These are phyloP conservation scores for Podospora comata DNA, from an alignment of 495 filamentous ascomycete genomes.

Conservation along the genomic window DNA sequence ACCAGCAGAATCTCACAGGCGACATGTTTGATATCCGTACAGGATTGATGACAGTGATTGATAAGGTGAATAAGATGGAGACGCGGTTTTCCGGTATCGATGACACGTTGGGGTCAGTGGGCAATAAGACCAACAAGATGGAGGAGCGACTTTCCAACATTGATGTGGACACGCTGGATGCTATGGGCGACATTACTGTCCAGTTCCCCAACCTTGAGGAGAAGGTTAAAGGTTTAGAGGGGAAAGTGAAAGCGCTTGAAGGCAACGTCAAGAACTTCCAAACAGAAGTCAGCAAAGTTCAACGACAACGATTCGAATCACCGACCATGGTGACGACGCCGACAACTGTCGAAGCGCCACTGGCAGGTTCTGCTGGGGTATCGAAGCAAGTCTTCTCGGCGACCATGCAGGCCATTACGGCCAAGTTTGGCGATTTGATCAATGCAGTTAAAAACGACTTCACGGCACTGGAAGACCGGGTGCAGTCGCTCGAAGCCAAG, in stretches of 20 bases:
- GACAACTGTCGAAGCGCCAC: background rate
- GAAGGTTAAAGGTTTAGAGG: background rate
- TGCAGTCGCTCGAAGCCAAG: background rate
- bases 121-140: background rate
- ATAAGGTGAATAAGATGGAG: slow-evolving; percentile 1
- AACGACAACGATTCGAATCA: background rate
- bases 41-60: background rate
- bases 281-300: no score
- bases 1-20: background rate
- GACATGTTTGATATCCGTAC: background rate
- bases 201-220: background rate
- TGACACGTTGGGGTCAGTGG: background rate
- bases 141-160: slow-evolving; percentile 8
- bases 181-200: background rate
- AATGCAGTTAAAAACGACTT: background rate
- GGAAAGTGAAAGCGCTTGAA: no score
- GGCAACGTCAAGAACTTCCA: no score
- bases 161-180: background rate
- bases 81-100: background rate
- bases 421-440: background rate
- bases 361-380: background rate
- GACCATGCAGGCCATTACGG: background rate
- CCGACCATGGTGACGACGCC: background rate
- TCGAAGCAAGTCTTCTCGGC: background rate
- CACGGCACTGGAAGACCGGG: background rate